Base-by-base conservation (phyloP, 2,329 filamentous ascomycete genomes). In the Colletotrichum tofieldiae region DNA sequence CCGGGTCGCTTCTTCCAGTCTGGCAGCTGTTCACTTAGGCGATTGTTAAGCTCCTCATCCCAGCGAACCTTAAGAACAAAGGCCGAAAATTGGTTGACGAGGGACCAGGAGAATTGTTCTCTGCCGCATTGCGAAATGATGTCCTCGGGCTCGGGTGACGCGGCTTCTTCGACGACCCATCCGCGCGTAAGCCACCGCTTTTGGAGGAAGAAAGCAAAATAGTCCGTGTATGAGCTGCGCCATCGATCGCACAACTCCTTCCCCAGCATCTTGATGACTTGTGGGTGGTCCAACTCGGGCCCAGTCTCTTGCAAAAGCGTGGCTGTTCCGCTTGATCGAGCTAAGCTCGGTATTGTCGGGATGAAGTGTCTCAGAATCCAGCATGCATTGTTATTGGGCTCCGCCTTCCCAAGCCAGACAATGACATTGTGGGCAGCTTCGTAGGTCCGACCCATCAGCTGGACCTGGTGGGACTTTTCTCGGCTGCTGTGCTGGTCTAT, bases 121-220 rank as follows among this genome's bases (percentile, higher is more conserved):
- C 16, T 26, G 18, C 69, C 69, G 29, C 65, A 70, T 12, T 45
- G 39, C 18, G 70, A 12, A 3, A 70, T n/a, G 1, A 70, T 66
- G 11, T 37, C n/a, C 1, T 29, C 73, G 35, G 55, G 72, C 49
- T 58, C 51, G 4, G 73, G 75, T 5, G 75, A 52, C 26, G 72
- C 73, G n/a, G 73, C 71, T 37, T 76, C 75, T 32, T 75, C 75
- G 11, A 76, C 73, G 20, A 75, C 75, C 75, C 75, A 76, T 3
- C 74, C 75, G n/a, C 75, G 74, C 12, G 73, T 75, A 7, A 73
- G 75, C 67, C 74, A 76, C 18, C 69, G 37, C 35, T 74, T 70
- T 32, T 51, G 26, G 12, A 67, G 65, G 47, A 76, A 76, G 39
- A 76, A 74, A 2, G 52, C 41, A 18, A 74, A 73, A 41, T 74